These are phyloP conservation scores for Hyparrhenia diplandra DNA, from an alignment of 176 grass and related monocot species.

Conservation along the genomic window DNA sequence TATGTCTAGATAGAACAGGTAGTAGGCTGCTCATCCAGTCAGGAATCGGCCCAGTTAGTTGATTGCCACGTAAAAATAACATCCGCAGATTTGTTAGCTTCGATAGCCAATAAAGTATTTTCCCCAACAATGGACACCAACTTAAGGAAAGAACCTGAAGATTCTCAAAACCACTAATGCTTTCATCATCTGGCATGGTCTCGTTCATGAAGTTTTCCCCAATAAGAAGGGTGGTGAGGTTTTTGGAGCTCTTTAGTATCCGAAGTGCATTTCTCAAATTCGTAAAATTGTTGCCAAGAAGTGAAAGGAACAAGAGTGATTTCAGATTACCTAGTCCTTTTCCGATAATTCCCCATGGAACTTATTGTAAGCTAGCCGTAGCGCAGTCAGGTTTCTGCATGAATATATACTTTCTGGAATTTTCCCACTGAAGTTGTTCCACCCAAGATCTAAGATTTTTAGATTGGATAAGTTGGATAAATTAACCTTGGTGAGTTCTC, in stretches of 20 bases:
- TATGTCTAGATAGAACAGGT: slow-evolving; percentile 42
- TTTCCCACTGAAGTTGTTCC: slow-evolving; percentile 26
- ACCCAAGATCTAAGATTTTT: slow-evolving; percentile 26
- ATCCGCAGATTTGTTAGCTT: slow-evolving; percentile 28
- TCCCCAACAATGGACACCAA: slow-evolving; percentile 28
- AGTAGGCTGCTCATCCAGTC: slow-evolving; percentile 27
- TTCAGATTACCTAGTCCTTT: slow-evolving; percentile 15
- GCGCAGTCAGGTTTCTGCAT: slow-evolving; percentile 27
- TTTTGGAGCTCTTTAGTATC: slow-evolving; percentile 23
- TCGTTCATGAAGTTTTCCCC: neutral
- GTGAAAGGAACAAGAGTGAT: slow-evolving; percentile 26
- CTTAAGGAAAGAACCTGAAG: slow-evolving; percentile 26
- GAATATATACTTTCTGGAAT: slow-evolving; percentile 51
- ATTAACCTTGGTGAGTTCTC: neutral
- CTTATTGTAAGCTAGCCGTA: neutral
- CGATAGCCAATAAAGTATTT: slow-evolving; percentile 29
- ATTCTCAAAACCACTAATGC: slow-evolving; percentile 13
- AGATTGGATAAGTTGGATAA: neutral
- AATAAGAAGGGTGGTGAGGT: slow-evolving; percentile 30
- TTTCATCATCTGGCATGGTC: neutral
- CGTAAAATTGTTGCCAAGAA: neutral
- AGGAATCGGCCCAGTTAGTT: slow-evolving; percentile 6
- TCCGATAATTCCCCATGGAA: slow-evolving; percentile 30
- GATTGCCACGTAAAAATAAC: slow-evolving; percentile 18
- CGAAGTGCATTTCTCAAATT: slow-evolving; percentile 24